Evolutionary conservation across 495 filamentous ascomycete genomes (phyloP), one percentile per base, ranked within the genome.

Genomic region (Aspergillus sparsus): DNA sequence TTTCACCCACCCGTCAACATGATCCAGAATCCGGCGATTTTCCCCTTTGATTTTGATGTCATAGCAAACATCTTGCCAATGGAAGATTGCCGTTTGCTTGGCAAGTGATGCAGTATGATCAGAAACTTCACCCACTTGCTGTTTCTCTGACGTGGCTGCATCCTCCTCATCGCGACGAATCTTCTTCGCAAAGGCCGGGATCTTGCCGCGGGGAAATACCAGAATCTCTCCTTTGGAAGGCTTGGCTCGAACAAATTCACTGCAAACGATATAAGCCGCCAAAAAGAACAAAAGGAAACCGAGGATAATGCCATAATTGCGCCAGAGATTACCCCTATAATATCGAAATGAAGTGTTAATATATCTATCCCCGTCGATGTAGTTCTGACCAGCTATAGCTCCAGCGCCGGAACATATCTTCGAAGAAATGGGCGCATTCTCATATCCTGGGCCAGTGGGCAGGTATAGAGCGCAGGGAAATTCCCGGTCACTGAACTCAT

Each of bases 1-100:
- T 67, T 93, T 92, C 50, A 96, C 90, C 89, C 90, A 96, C 32
- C 92, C 92, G 66, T 92, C 89, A 6, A 96, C 88, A 58, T 92
- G 77, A 61, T 96, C 85, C 36, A 97, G 79, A 61, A 97, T 87
- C 31, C 88, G 81, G n/a, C 91, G 80, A 27, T 79, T 74, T 61
- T 89, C 84, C 8, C 79, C 78, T 73, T 95, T 95, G 68, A 96
- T 89, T 73, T 93, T 91, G 75, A 97, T 88, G 61, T 94, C 90
- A 66, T 93, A 97, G 71, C 85, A 88, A 3, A 96, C 87, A 66
- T 92, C 81, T 57, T 86, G 84, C 92, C 92, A 97, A 64, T 89
- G 87, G 72, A 97, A 96, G 53, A 93, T 84, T 16, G 88, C 84
- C 1, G 83, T 87, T 66, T 91, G 87, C 63, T 63, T 84, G 16